phyloP scores from a whole-genome alignment of 495 filamentous ascomycete genomes.

The Lasiosphaeris hirsuta region DNA sequence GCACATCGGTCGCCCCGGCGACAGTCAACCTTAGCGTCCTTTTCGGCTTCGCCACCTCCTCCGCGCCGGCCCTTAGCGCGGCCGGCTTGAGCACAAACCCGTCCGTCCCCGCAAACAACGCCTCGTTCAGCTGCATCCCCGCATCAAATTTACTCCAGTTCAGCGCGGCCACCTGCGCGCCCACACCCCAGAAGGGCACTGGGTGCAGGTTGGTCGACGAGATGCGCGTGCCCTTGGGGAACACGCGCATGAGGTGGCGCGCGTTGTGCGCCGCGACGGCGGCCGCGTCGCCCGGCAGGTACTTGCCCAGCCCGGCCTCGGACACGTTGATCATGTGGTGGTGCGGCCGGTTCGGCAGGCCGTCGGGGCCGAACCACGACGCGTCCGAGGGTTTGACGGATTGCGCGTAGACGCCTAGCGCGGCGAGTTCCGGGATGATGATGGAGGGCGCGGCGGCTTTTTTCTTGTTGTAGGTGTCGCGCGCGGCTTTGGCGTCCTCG shows the following conservation, averaged over 20 bases:
- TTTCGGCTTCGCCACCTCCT: slow-evolving; percentile 29
- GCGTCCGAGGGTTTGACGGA: slow-evolving; percentile 53
- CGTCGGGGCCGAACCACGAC: slow-evolving; percentile 41
- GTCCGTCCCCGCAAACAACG: slow-evolving; percentile 49
- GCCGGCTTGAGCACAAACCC: slow-evolving; percentile 55
- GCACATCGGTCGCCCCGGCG: slow-evolving; percentile 49
- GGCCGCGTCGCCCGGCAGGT: slow-evolving; percentile 31
- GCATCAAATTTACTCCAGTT: slow-evolving; percentile 58
- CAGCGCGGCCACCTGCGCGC: slow-evolving; percentile 54
- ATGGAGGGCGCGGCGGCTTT: slow-evolving; percentile 33
- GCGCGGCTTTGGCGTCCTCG: slow-evolving; percentile 39
- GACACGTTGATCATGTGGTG: slow-evolving; percentile 58
- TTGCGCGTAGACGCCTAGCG: slow-evolving; percentile 55
- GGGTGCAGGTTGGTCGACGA: slow-evolving; percentile 51
- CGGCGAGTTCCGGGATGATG: slow-evolving; percentile 53
- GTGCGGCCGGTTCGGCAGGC: slow-evolving; percentile 43
- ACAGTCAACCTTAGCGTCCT: slow-evolving; percentile 41
- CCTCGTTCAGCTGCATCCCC: slow-evolving; percentile 54
- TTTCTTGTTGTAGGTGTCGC: slow-evolving; percentile 37
- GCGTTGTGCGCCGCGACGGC: slow-evolving; percentile 50
- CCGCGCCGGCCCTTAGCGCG: slow-evolving; percentile 45
- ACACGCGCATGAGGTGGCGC: slow-evolving; percentile 53
- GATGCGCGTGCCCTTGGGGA: slow-evolving; percentile 55
- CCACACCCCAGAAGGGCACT: slow-evolving; percentile 50
- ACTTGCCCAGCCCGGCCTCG: slow-evolving; percentile 43